Base-by-base conservation (phyloP, 2,329 filamentous ascomycete species). In the Botryotinia narcissicola region DNA sequence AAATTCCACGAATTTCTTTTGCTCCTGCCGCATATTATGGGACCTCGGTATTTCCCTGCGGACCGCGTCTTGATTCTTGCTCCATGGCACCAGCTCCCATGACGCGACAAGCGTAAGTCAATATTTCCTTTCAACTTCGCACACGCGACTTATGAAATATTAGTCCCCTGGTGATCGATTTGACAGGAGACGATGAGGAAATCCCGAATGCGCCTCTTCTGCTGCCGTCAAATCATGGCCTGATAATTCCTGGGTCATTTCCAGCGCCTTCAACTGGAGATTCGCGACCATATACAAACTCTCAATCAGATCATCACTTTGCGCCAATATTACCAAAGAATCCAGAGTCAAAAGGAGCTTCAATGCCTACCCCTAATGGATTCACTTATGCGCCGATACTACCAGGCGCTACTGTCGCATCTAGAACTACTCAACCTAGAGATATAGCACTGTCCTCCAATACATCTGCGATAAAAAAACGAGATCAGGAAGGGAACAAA, bases 81-180 rank as follows among this genome's bases (percentile, higher is more conserved):
- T 68, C 22, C 48, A 42, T 68, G 66, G 66, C 10, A 37, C 35
- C 66, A n/a, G n/a, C 48, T 68, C 66, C 66, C 18, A 42, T 42
- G 66, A 68, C 66, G 48, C 66, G 66, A 57, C 35, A 40, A 16
- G n/a, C 66, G 59, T 60, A 29, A 70, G 68, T 70, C 61, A 63
- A 22, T 32, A 22, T 42, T 63, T 70, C 40, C 40, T 44, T 63
- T 35, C 54, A 44, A 63, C 16, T 63, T 63, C 40, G 25, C 12
- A 48, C 54, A 70, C 66, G 66, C 68, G 54, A 70, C 68, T 63
- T 57, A 68, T 16, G 10, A 14, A 57, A 32, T n/a, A 35, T 42
- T 54, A 66, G 62, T 42, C 29, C n/a, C n/a, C 35, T 14, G 16
- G 63, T 73, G n/a, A 73, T 73, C 42, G 71, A 73, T 51, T 29